A percentile compares a stretch with the other conserved stretches of the same genome.
Conservation (phyloP, 129 eudicot species). For the Tanacetum coccineum region DNA sequence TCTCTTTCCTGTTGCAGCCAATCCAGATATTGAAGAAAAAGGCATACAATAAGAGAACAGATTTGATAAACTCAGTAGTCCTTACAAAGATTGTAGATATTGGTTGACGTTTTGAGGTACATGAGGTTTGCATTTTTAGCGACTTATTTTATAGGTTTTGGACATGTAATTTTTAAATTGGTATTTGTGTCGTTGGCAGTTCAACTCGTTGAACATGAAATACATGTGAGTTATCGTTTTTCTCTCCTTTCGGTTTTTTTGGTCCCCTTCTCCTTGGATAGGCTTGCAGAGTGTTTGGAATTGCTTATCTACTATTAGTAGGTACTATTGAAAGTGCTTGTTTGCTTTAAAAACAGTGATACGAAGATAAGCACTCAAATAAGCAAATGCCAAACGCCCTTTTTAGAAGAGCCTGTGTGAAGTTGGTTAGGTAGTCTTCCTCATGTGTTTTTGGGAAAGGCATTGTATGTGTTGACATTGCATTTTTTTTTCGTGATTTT, state of each 20-base stretch:
- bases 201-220: background rate
- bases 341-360: too few relatives aligned
- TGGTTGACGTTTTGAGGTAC: conserved; percentile 24
- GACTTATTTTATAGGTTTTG: conserved; percentile 4
- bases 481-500: too few relatives aligned
- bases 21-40: conserved; percentile 14
- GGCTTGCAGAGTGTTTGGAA: background rate
- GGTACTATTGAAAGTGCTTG: too few relatives aligned
- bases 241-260: background rate
- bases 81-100: conserved; percentile 50
- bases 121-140: conserved; percentile 28
- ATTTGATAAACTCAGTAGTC: conserved; percentile 27
- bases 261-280: background rate
- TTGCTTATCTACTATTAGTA: too few relatives aligned
- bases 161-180: conserved; percentile 15
- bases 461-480: too few relatives aligned
- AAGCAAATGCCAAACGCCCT: too few relatives aligned
- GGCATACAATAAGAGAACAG: conserved; percentile 36
- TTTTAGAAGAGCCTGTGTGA: too few relatives aligned
- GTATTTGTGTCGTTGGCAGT: conserved; percentile 11
- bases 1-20: conserved; percentile 14
- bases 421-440: too few relatives aligned
- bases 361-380: too few relatives aligned
- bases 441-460: too few relatives aligned
- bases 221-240: conserved; percentile 3